Conservation (phyloP, 2,329 filamentous ascomycete genomes). For the Aspergillus phoenicis region DNA sequence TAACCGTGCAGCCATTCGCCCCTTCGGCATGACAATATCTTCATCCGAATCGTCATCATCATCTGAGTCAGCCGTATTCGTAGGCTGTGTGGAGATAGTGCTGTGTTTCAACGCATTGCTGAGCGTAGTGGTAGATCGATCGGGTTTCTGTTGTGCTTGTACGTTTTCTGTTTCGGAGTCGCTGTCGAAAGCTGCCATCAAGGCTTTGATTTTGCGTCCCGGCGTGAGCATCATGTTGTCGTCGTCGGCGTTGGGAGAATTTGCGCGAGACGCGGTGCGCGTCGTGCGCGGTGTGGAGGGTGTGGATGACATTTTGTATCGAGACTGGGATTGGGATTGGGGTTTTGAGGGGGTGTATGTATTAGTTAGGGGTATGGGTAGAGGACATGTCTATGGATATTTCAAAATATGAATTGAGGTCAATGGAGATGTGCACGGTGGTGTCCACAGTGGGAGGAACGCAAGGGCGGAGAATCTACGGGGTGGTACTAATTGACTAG, state of each 20-base stretch:
- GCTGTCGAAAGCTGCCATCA: conserved; percentile 52
- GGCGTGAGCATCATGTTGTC: conserved; percentile 41
- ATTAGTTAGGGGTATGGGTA: neutral
- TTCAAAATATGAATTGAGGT: neutral
- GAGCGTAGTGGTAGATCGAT: conserved; percentile 5
- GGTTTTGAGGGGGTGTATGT: conserved; percentile 11
- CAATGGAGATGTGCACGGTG: neutral
- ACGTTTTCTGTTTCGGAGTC: conserved; percentile 52
- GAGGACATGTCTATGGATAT: conserved; percentile 6
- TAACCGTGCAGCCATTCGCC: conserved; percentile 67
- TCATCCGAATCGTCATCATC: conserved; percentile 44
- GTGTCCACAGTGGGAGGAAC: neutral
- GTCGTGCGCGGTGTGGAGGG: conserved; percentile 38
- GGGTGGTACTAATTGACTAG: neutral
- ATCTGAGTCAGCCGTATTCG: conserved; percentile 9
- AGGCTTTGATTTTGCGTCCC: conserved; percentile 52
- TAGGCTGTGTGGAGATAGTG: conserved; percentile 3
- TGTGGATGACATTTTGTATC: conserved; percentile 26
- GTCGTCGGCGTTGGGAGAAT: conserved; percentile 27
- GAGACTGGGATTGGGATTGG: neutral
- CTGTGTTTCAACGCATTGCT: conserved; percentile 8
- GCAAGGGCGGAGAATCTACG: conserved; percentile 18
- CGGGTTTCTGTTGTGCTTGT: conserved; percentile 10
- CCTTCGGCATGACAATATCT: conserved; percentile 60
- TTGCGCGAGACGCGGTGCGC: conserved; percentile 33